Conservation (phyloP, 2,329 filamentous ascomycete species). For the Stachybotrys elegans region DNA sequence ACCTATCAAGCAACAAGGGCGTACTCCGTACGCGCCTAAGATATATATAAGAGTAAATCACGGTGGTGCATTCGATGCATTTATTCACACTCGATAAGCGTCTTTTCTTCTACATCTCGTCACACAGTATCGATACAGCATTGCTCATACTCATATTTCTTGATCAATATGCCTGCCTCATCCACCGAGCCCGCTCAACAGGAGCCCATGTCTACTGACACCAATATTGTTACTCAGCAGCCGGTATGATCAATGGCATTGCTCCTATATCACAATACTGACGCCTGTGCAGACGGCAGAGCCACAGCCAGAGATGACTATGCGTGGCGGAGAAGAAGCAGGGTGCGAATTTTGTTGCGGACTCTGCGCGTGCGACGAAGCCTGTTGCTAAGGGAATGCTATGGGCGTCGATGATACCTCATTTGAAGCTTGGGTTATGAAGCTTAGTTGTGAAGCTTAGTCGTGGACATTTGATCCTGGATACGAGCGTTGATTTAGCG, state of each 20-base stretch:
- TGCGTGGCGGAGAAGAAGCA: slow-evolving; percentile 40
- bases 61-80: too few species aligned
- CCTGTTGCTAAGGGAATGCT: slow-evolving; percentile 30
- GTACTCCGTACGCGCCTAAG: too few species aligned
- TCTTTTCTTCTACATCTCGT: too few species aligned
- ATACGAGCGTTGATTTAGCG: too few species aligned
- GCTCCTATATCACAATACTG: neutral
- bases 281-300: slow-evolving; percentile 24
- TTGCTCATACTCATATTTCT: neutral
- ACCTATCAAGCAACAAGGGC: too few species aligned
- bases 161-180: slow-evolving; percentile 31
- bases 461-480: too few species aligned
- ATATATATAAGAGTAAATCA: too few species aligned
- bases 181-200: slow-evolving; percentile 36
- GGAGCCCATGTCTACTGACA: slow-evolving; percentile 35
- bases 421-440: too few species aligned
- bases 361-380: slow-evolving; percentile 38
- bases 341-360: slow-evolving; percentile 42
- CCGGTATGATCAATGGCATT: slow-evolving; percentile 26
- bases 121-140: slow-evolving; percentile 2
- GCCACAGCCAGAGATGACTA: slow-evolving; percentile 36
- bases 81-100: too few species aligned
- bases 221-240: slow-evolving; percentile 35
- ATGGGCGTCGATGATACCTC: too few species aligned
- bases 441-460: too few species aligned